A percentile compares a stretch with the other conserved stretches of the same genome.
Conservation (phyloP, 805 yeast genomes). For the Schizosaccharomyces japonicus region DNA sequence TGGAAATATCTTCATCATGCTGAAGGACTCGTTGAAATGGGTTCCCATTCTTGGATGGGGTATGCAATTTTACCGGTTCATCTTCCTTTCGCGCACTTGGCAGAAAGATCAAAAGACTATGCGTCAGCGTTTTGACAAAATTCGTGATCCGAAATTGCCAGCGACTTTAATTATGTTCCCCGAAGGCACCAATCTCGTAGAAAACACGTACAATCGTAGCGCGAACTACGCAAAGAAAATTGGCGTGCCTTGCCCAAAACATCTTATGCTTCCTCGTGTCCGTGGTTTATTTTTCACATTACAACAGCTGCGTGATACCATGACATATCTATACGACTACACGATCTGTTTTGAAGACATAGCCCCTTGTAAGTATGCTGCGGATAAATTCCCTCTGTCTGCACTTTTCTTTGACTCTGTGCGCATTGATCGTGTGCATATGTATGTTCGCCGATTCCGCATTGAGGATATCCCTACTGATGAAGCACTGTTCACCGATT, state of each 20-base stretch:
- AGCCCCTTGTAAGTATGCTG: conserved; percentile 14
- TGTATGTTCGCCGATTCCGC: conserved; percentile 36
- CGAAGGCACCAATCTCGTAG: conserved; percentile 75
- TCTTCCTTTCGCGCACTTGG: conserved; percentile 55
- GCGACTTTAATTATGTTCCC: conserved; percentile 64
- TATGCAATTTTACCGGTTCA: conserved; percentile 53
- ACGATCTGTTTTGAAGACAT: conserved; percentile 69
- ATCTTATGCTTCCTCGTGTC: conserved; percentile 58
- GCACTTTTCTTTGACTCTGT: conserved; percentile 42
- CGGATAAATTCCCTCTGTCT: conserved; percentile 49
- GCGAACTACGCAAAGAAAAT: conserved; percentile 31
- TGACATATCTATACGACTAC: conserved; percentile 44
- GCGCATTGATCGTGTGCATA: conserved; percentile 43
- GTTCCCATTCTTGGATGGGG: conserved; percentile 70
- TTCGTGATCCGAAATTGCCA: conserved; percentile 29
- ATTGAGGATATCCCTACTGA: conserved; percentile 42
- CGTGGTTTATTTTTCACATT: conserved; percentile 57
- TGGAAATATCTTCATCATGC: conserved; percentile 43
- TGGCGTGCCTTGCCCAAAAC: conserved; percentile 22
- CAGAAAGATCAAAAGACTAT: conserved; percentile 40
- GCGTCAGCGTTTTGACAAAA: conserved; percentile 27
- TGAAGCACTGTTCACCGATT: conserved; percentile 35
- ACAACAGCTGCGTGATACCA: conserved; percentile 21
- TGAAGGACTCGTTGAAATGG: conserved; percentile 46
- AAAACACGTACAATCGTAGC: conserved; percentile 35